Percentiles rank a stretch among this genome's conserved stretches.
Conservation (phyloP, 371 early-diverging fungal species). For the Paraphysoderma sedebokerense region DNA sequence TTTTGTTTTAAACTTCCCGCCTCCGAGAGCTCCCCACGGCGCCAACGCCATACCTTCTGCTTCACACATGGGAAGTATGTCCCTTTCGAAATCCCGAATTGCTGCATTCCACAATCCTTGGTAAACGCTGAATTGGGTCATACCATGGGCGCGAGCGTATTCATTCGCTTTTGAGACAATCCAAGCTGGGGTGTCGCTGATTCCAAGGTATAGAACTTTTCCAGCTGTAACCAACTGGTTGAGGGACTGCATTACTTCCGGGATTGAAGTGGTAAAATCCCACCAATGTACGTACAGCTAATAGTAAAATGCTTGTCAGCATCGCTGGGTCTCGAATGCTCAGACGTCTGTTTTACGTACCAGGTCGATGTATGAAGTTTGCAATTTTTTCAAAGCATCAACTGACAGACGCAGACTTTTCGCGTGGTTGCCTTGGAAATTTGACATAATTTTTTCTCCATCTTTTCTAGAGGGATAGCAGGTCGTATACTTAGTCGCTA, state of each 20-base stretch:
- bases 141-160: constrained; percentile 2
- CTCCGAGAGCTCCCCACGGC: neutral
- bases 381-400: constrained; percentile 17
- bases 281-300: constrained; percentile 26
- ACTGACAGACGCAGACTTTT: constrained; percentile 17
- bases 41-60: constrained; percentile 1
- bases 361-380: constrained; percentile 20
- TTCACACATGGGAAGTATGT: constrained; percentile 2
- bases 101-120: constrained; percentile 1
- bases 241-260: constrained; percentile 22
- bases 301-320: too few species aligned
- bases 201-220: constrained; percentile 25
- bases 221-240: constrained; percentile 27
- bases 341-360: too few species aligned
- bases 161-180: constrained; percentile 10
- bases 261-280: constrained; percentile 18
- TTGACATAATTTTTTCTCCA: too few species aligned
- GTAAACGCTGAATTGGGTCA: neutral
- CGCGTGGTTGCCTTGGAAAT: constrained; percentile 17
- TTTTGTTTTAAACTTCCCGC: neutral
- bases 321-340: too few species aligned
- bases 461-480: constrained; percentile 7
- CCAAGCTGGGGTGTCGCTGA: constrained; percentile 21
- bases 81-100: constrained; percentile 1
- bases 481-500: constrained; percentile 25